These are phyloP conservation scores for Theileria orientalis DNA, from an alignment of 169 alveolate genomes.

Conservation along the genomic window DNA sequence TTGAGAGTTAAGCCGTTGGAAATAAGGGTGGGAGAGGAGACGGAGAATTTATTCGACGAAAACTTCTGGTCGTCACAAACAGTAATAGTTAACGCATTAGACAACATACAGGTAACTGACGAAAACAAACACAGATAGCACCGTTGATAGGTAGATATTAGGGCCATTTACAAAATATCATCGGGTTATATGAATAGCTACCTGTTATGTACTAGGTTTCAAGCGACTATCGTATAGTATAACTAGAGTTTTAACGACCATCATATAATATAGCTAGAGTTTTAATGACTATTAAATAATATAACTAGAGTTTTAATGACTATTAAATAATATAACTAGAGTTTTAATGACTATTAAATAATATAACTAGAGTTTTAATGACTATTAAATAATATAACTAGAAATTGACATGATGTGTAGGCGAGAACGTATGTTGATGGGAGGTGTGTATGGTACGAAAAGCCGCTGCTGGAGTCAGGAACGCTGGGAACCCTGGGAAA, in stretches of 20 bases:
- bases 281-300: no score
- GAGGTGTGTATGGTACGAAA: constrained; percentile 96
- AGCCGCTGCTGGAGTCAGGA: constrained; percentile 98
- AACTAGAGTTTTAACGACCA: no score
- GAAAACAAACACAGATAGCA: no score
- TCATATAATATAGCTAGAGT: no score
- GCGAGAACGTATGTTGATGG: constrained; percentile 97
- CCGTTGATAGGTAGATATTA: neutral
- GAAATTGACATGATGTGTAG: constrained; percentile 54
- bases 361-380: no score
- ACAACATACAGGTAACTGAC: constrained; percentile 82
- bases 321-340: no score
- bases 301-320: no score
- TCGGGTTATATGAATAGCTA: neutral
- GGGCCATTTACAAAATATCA: neutral
- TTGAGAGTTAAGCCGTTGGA: constrained; percentile 80
- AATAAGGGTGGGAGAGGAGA: constrained; percentile 91
- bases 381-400: neutral
- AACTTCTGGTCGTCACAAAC: constrained; percentile 94
- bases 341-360: neutral
- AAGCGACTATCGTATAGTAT: no score
- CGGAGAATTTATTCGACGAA: constrained; percentile 95
- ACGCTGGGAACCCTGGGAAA: constrained; percentile 98
- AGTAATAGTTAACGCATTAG: constrained; percentile 96
- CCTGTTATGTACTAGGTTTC: no score